Percentiles rank a stretch among this genome's conserved stretches.
These are phyloP conservation scores for Xylaria sp. DNA, from an alignment of 2,329 filamentous ascomycete genomes.

Conservation along the genomic window DNA sequence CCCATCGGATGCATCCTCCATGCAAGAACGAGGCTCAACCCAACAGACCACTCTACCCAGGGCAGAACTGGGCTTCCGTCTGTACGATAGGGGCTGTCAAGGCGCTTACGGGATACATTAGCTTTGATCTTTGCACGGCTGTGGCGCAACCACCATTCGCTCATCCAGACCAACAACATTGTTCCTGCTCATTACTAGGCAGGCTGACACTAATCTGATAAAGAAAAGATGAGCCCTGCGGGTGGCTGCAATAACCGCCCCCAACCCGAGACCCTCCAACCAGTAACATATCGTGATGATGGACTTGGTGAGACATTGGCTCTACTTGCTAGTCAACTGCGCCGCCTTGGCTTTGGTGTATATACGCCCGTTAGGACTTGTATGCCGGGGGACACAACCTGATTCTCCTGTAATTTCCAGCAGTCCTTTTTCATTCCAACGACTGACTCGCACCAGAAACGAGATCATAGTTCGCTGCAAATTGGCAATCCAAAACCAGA, in stretches of 20 bases:
- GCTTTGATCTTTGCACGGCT: neutral
- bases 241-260: slow-evolving; percentile 24
- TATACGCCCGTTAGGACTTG: slow-evolving; percentile 1
- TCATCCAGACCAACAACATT: neutral
- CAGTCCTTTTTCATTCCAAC: slow-evolving; percentile 9
- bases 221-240: slow-evolving; percentile 8
- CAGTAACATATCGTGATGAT: slow-evolving; percentile 20
- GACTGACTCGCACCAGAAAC: neutral
- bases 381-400: slow-evolving; percentile 3
- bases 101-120: neutral
- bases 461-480: slow-evolving; percentile 8
- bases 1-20: neutral
- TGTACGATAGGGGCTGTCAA: neutral
- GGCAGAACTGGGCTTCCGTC: neutral
- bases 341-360: slow-evolving; percentile 13
- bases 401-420: neutral
- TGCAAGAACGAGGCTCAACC: slow-evolving; percentile 13
- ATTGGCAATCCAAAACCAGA: neutral
- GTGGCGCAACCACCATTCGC: slow-evolving; percentile 2
- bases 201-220: slow-evolving; percentile 24
- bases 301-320: slow-evolving; percentile 39
- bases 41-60: neutral
- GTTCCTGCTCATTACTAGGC: neutral
- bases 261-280: slow-evolving; percentile 13
- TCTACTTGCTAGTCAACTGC: slow-evolving; percentile 40